A percentile compares a stretch with the other conserved stretches of the same genome.
phyloP scores from a whole-genome alignment of 768 basidiomycete genomes.

The Scleroderma citrinum region DNA sequence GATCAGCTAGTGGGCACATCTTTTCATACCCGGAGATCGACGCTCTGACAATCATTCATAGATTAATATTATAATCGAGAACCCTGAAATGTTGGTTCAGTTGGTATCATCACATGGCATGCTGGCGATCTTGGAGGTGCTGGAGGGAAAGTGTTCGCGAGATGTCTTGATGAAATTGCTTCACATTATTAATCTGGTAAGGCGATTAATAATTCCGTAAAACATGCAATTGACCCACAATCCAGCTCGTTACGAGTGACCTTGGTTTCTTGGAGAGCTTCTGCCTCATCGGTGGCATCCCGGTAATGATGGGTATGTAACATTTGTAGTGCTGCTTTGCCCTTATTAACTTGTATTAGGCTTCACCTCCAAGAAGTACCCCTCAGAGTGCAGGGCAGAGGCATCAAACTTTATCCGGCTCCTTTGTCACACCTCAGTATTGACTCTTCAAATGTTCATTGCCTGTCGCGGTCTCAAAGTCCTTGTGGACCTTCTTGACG shows the following conservation, averaged over 20 bases:
- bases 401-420: constrained; percentile 93
- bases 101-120: constrained; percentile 92
- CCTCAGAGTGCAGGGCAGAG: constrained; percentile 89
- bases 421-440: constrained; percentile 85
- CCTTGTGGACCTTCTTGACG: constrained; percentile 92
- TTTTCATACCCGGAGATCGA: neutral
- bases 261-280: constrained; percentile 89
- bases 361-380: constrained; percentile 92
- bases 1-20: constrained; percentile 68
- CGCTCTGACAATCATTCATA: constrained; percentile 27
- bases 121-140: constrained; percentile 88
- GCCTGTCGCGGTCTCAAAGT: constrained; percentile 94
- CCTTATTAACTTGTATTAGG: constrained; percentile 35
- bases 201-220: neutral
- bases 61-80: constrained; percentile 71
- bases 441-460: constrained; percentile 98
- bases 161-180: constrained; percentile 83
- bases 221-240: neutral
- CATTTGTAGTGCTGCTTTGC: neutral
- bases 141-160: constrained; percentile 81
- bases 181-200: constrained; percentile 83
- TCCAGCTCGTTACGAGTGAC: constrained; percentile 62
- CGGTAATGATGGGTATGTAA: constrained; percentile 82
- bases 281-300: constrained; percentile 92
- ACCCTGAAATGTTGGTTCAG: constrained; percentile 82